A percentile compares a stretch with the other conserved stretches of the same genome.
These are phyloP conservation scores for Ascoidea tarda DNA, from an alignment of 805 yeast species.

Conservation along the genomic window DNA sequence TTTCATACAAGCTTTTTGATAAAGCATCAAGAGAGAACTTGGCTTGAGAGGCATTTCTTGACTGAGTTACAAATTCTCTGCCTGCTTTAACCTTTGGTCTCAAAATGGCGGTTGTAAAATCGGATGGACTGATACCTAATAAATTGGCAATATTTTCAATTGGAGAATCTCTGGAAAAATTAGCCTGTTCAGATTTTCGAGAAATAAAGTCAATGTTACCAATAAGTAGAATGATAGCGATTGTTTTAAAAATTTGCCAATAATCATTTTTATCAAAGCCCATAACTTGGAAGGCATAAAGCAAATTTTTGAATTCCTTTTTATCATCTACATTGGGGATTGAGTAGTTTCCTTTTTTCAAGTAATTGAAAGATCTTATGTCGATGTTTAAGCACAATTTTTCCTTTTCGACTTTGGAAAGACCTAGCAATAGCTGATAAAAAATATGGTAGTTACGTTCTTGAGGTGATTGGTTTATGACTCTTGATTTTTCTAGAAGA, in stretches of 20 bases:
- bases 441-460: constrained; percentile 94
- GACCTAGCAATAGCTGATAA: constrained; percentile 76
- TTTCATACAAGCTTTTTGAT: constrained; percentile 77
- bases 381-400: constrained; percentile 29
- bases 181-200: constrained; percentile 65
- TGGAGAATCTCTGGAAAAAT: constrained; percentile 36
- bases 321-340: constrained; percentile 71
- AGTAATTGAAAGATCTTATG: constrained; percentile 33
- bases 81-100: constrained; percentile 88
- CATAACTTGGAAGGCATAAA: constrained; percentile 57
- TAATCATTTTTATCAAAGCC: constrained; percentile 48
- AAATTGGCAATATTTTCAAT: constrained; percentile 40
- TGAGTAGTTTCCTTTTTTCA: constrained; percentile 36
- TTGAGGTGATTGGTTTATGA: constrained; percentile 52
- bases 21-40: constrained; percentile 73
- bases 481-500: constrained; percentile 84
- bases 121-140: constrained; percentile 45
- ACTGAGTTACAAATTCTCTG: constrained; percentile 67
- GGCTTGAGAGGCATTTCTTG: constrained; percentile 69
- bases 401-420: constrained; percentile 32
- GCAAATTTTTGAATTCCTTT: constrained; percentile 46
- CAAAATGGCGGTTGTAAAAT: constrained; percentile 45
- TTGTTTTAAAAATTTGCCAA: constrained; percentile 41
- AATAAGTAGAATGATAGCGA: constrained; percentile 68
- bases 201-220: constrained; percentile 74